Evolutionary conservation across 2,329 filamentous ascomycete genomes (phyloP).

Genomic region (Diplodia corticola): DNA sequence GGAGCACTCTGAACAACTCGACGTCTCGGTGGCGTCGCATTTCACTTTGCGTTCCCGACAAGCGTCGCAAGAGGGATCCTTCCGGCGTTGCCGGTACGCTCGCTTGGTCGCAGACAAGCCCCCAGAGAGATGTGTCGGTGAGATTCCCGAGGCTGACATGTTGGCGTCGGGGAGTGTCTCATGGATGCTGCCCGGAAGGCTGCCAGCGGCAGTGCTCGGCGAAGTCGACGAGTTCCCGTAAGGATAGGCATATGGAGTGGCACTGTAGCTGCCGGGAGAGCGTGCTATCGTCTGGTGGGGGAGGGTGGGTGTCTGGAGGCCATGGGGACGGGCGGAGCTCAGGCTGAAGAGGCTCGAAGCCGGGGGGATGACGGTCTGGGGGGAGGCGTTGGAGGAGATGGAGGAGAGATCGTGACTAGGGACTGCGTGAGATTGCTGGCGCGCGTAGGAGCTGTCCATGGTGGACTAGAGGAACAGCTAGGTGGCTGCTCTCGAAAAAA

Average conservation of each 20-base stretch:
- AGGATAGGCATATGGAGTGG: constrained; percentile 34
- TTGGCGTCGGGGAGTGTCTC: constrained; percentile 32
- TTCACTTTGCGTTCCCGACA: constrained; percentile 81
- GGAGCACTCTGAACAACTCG: constrained; percentile 95
- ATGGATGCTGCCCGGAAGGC: constrained; percentile 33
- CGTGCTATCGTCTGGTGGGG: constrained; percentile 31
- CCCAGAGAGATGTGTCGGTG: constrained; percentile 43
- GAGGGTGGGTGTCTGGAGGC: constrained; percentile 33
- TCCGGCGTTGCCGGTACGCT: constrained; percentile 90
- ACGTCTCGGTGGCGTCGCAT: constrained; percentile 95
- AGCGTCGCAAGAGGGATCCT: constrained; percentile 96
- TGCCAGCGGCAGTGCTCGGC: constrained; percentile 38
- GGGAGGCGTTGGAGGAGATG: constrained; percentile 35
- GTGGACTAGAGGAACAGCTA: constrained; percentile 9
- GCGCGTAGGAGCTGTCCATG: constrained; percentile 30
- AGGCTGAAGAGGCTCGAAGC: constrained; percentile 36
- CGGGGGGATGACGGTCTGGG: constrained; percentile 36
- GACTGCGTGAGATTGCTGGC: constrained; percentile 24
- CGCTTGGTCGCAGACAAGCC: constrained; percentile 77
- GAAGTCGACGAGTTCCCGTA: constrained; percentile 35
- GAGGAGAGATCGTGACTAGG: constrained; percentile 37
- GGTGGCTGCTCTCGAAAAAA: constrained; percentile 4
- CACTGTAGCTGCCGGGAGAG: constrained; percentile 36
- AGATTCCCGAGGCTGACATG: constrained; percentile 43
- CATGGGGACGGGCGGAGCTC: constrained; percentile 30